Evolutionary conservation across 805 yeast species (phyloP).

Genomic region (Myxozyma nipponensis): DNA sequence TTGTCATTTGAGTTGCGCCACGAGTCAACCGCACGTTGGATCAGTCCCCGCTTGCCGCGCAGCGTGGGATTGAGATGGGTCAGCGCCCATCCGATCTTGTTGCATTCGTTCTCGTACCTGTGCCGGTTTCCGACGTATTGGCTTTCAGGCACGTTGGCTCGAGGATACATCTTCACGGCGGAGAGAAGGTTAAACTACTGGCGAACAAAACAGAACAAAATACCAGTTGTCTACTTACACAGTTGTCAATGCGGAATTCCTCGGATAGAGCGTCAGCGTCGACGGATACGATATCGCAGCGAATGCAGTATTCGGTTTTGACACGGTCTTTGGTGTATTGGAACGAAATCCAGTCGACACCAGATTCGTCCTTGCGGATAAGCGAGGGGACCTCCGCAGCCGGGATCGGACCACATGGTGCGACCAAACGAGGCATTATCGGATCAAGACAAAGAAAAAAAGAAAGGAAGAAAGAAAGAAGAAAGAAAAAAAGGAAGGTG

Average conservation of each 20-base stretch:
- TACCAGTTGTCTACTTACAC: constrained; percentile 30
- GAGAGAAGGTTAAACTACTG: too few relatives aligned
- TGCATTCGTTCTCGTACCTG: constrained; percentile 47
- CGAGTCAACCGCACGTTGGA: constrained; percentile 51
- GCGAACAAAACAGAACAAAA: background rate
- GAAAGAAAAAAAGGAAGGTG: too few relatives aligned
- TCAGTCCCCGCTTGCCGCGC: constrained; percentile 45
- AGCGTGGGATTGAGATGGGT: constrained; percentile 44
- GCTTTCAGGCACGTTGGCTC: constrained; percentile 45
- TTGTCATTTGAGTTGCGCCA: constrained; percentile 50
- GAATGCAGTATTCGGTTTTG: constrained; percentile 33
- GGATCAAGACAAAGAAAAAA: background rate
- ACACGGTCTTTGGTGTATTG: constrained; percentile 36
- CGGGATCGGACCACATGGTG: constrained; percentile 37
- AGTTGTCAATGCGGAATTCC: constrained; percentile 41
- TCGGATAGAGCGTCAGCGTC: constrained; percentile 31
- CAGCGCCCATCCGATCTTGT: constrained; percentile 49
- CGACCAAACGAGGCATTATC: too few relatives aligned
- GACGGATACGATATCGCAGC: constrained; percentile 38
- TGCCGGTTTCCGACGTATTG: constrained; percentile 46
- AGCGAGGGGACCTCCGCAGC: constrained; percentile 30
- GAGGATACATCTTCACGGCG: constrained; percentile 43
- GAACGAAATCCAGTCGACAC: constrained; percentile 36
- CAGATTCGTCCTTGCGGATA: constrained; percentile 30
- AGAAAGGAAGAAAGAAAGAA: background rate